A percentile compares a stretch with the other conserved stretches of the same genome.
phyloP scores from a whole-genome alignment of 345 rosid genomes.

The Populus simonii region DNA sequence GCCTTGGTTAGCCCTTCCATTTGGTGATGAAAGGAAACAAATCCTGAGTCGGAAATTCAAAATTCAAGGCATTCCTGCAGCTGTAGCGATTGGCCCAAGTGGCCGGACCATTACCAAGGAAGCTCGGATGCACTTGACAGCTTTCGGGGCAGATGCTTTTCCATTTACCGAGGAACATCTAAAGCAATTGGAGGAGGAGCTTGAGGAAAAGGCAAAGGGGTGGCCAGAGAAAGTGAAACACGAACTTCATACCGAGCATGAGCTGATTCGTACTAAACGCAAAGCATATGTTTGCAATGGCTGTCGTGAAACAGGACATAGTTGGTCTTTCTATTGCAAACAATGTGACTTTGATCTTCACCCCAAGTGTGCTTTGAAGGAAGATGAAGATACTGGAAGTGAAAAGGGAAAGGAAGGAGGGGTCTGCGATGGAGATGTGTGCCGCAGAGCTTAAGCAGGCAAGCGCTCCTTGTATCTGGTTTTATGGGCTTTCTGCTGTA shows the following conservation, averaged over 20 bases:
- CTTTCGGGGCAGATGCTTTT: constrained; percentile 55
- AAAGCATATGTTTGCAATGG: not conserved
- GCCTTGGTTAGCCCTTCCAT: constrained; percentile 79
- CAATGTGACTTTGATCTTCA: constrained; percentile 19
- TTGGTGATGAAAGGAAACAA: constrained; percentile 51
- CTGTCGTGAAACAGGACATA: not conserved
- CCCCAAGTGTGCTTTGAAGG: constrained; percentile 18
- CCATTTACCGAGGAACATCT: constrained; percentile 59
- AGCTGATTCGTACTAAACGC: not conserved
- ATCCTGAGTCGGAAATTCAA: constrained; percentile 45
- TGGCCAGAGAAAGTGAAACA: constrained; percentile 19
- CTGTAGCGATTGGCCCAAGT: constrained; percentile 45
- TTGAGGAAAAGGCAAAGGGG: not conserved
- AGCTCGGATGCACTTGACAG: constrained; percentile 35
- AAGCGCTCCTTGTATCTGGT: not conserved
- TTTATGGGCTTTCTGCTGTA: not conserved
- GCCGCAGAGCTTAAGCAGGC: constrained; percentile 2
- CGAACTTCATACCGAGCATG: constrained; percentile 10
- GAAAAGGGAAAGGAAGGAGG: not conserved
- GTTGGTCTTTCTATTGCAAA: constrained; percentile 13
- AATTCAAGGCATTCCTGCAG: constrained; percentile 58
- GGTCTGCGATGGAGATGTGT: constrained; percentile 6
- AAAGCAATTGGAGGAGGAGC: constrained; percentile 39
- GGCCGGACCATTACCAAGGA: constrained; percentile 50
- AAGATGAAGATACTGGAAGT: not conserved